Percentiles rank a stretch among this genome's conserved stretches.
Evolutionary conservation across 148 eudicot genomes (phyloP).

Genomic region (Rhododendron griersonianum): DNA sequence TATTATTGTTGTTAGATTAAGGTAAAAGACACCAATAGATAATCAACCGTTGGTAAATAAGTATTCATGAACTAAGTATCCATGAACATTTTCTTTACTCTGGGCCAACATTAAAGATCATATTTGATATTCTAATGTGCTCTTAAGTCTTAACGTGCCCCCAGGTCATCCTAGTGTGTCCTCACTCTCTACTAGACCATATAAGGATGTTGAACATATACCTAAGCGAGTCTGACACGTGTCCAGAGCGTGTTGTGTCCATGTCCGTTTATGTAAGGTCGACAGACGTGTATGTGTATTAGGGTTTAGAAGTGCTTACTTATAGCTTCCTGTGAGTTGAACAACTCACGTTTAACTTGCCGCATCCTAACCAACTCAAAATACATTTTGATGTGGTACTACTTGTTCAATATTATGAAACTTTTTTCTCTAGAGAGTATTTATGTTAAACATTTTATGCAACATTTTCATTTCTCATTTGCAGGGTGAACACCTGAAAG

Average conservation of each 20-base stretch:
- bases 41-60: neutral
- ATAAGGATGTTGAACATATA: neutral
- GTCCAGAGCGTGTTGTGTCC: neutral
- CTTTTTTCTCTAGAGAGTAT: neutral
- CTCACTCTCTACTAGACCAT: neutral
- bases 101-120: neutral
- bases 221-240: neutral
- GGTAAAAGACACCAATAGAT: neutral
- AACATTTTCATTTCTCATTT: neutral
- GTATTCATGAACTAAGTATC: neutral
- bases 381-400: neutral
- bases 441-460: neutral
- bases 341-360: neutral
- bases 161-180: neutral
- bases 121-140: neutral
- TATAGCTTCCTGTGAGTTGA: neutral
- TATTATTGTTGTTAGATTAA: neutral
- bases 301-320: neutral
- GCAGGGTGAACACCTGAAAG: constrained; percentile 25
- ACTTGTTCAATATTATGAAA: neutral
- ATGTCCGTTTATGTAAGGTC: neutral
- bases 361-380: neutral
- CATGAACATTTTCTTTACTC: neutral
- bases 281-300: neutral
- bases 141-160: neutral